Evolutionary conservation across 2,329 filamentous ascomycete genomes (phyloP).

Genomic region (Scleromitrula shiraiana): DNA sequence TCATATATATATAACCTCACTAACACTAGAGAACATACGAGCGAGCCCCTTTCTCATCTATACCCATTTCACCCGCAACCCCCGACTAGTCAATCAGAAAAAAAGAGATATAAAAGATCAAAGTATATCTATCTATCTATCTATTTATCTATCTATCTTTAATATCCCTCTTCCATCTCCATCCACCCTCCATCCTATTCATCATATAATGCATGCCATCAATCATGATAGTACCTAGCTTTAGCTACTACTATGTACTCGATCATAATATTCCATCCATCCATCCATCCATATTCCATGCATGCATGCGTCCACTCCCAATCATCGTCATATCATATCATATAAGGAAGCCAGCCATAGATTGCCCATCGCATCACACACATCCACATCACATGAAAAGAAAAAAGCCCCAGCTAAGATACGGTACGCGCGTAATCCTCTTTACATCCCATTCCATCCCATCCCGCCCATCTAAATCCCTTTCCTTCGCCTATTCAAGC

Average conservation of each 20-base stretch:
- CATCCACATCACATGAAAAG: background rate
- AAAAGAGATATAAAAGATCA: conserved; percentile 2
- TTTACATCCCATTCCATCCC: no score
- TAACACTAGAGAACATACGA: no score
- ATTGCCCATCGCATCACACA: background rate
- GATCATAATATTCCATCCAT: background rate
- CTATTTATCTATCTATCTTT: background rate
- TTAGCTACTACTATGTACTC: background rate
- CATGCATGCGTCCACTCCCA: background rate
- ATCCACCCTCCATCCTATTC: background rate
- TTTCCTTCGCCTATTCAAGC: background rate
- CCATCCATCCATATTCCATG: background rate
- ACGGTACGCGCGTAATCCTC: no score
- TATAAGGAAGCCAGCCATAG: background rate
- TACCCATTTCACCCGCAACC: no score
- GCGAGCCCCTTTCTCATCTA: no score
- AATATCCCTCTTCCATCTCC: background rate
- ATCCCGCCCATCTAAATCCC: background rate
- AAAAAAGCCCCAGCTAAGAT: no score
- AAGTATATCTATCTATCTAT: conserved; percentile 9
- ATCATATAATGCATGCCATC: background rate
- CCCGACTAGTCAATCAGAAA: no score
- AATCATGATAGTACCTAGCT: background rate
- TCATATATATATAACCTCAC: no score
- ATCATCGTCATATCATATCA: background rate